A percentile compares a stretch with the other conserved stretches of the same genome.
Conservation (phyloP, 805 yeast genomes). For the Barnettozyma pratensis region DNA sequence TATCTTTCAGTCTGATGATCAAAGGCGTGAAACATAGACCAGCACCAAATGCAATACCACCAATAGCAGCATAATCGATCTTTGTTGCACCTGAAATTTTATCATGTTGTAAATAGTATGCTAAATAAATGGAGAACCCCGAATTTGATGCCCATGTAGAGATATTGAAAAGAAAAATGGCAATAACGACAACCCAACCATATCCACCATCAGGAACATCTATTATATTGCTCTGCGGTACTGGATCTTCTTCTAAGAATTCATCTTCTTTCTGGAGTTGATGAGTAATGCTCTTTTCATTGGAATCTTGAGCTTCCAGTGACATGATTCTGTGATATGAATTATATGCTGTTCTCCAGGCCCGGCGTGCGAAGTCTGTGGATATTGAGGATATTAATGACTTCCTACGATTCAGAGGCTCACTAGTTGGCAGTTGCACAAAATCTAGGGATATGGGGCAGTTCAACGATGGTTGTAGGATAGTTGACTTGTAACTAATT, state of each 20-base stretch:
- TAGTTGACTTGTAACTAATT: too few species aligned
- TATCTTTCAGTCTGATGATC: slow-evolving; percentile 37
- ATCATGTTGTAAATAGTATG: slow-evolving; percentile 45
- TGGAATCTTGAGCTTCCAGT: background rate
- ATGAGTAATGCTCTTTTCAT: background rate
- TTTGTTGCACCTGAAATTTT: slow-evolving; percentile 48
- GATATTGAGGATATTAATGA: too few species aligned
- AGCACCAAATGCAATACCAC: slow-evolving; percentile 51
- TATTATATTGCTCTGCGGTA: slow-evolving; percentile 5
- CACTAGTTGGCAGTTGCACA: too few species aligned
- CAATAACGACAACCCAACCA: slow-evolving; percentile 24
- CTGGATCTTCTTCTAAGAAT: background rate
- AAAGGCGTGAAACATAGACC: slow-evolving; percentile 57
- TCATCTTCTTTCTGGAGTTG: background rate
- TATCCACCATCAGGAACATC: slow-evolving; percentile 26
- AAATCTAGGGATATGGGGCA: too few species aligned
- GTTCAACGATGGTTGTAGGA: too few species aligned
- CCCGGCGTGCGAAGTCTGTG: too few species aligned
- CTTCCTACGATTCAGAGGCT: too few species aligned
- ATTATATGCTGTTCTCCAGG: background rate
- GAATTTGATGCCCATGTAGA: slow-evolving; percentile 27
- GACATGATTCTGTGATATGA: background rate
- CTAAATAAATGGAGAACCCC: slow-evolving; percentile 35
- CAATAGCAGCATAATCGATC: slow-evolving; percentile 57
- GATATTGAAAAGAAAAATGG: slow-evolving; percentile 20